These are phyloP conservation scores for Trypanosoma cruzi DNA, from an alignment of 208 protist species.

Conservation along the genomic window DNA sequence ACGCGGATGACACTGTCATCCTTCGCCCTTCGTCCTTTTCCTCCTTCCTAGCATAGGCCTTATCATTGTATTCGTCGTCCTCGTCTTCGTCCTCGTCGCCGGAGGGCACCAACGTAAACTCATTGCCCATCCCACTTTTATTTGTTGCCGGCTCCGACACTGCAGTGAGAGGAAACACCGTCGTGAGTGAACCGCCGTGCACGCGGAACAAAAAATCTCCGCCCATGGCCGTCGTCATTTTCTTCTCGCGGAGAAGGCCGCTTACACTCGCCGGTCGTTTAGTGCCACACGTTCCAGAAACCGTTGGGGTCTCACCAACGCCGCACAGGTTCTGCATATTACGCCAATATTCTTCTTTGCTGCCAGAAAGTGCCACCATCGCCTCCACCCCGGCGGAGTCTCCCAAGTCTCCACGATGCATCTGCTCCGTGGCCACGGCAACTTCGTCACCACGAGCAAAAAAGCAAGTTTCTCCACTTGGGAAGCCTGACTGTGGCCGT, in stretches of 20 bases:
- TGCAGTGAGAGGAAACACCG: conserved; percentile 5
- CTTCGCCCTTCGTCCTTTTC: too few relatives aligned
- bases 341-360: background rate
- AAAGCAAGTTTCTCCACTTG: background rate
- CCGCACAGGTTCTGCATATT: background rate
- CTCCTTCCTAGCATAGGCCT: background rate
- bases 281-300: background rate
- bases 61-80: background rate
- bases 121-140: conserved; percentile 11
- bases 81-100: conserved; percentile 35
- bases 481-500: background rate
- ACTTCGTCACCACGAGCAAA: background rate
- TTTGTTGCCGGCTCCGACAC: background rate
- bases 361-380: background rate
- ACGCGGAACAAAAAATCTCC: background rate
- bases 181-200: background rate
- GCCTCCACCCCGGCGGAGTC: background rate
- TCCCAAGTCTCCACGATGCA: background rate
- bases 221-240: too few relatives aligned
- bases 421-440: background rate
- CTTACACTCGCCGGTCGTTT: background rate
- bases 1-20: background rate
- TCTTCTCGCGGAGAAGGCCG: background rate
- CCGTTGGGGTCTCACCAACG: background rate
- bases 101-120: conserved; percentile 33